Conservation (phyloP, 2,329 filamentous ascomycete species). For the Clonostachys solani region DNA sequence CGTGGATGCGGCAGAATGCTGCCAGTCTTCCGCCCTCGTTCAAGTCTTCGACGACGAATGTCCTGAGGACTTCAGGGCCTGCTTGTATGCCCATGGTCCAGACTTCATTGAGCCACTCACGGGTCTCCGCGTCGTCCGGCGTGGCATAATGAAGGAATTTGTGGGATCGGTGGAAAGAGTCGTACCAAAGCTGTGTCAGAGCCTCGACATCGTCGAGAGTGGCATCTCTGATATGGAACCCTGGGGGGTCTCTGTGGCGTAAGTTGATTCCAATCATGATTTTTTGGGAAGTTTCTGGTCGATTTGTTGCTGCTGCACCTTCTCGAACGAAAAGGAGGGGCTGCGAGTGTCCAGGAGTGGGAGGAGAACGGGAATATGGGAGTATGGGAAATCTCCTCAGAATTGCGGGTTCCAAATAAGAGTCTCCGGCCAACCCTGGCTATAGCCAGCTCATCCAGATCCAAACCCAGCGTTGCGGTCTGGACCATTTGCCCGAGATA, state of each 20-base stretch:
- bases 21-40: neutral
- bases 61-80: neutral
- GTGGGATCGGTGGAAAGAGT: conserved; percentile 1
- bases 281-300: too few species aligned
- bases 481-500: neutral
- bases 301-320: too few species aligned
- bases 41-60: neutral
- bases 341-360: too few species aligned
- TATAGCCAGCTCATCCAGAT: neutral
- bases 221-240: neutral
- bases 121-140: neutral
- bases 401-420: neutral
- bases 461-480: neutral
- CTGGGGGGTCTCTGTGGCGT: too few species aligned
- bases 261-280: too few species aligned
- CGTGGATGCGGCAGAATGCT: neutral
- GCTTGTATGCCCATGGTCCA: conserved; percentile 1
- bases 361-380: neutral
- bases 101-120: neutral
- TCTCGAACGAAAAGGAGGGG: too few species aligned
- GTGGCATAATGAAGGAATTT: neutral
- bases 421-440: too few species aligned
- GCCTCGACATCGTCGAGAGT: conserved; percentile 1
- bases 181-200: conserved; percentile 1
- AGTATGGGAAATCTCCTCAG: neutral